Conservation (phyloP, 2,329 filamentous ascomycete species). For the Sporothrix protearum region DNA sequence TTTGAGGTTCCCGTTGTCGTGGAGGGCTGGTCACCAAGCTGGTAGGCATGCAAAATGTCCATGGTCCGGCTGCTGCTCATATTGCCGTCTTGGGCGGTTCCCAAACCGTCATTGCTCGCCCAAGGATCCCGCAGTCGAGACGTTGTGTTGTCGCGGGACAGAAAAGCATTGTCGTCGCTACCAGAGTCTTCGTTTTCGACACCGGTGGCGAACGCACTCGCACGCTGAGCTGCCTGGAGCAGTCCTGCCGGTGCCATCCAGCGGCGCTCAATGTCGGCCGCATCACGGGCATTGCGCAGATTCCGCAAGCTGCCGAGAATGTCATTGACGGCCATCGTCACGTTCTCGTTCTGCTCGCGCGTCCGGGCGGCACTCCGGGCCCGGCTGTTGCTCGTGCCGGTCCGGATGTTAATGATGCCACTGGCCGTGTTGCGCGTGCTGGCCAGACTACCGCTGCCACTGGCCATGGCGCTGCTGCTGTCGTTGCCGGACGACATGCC, state of each 20-base stretch:
- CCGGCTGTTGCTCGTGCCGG: conserved; percentile 24
- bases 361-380: conserved; percentile 31
- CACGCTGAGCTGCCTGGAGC: conserved; percentile 13
- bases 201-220: background rate
- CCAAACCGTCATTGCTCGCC: background rate
- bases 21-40: background rate
- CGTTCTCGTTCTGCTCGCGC: conserved; percentile 38
- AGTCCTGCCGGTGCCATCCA: conserved; percentile 1
- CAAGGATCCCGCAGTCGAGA: background rate
- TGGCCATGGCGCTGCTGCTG: background rate
- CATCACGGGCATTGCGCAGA: conserved; percentile 34
- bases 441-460: background rate
- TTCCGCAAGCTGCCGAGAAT: conserved; percentile 39
- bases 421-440: background rate
- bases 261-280: conserved; percentile 24
- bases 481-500: background rate
- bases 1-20: background rate
- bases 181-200: conserved; percentile 15
- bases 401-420: conserved; percentile 14
- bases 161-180: conserved; percentile 10
- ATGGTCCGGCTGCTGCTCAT: conserved; percentile 6
- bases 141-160: background rate
- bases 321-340: conserved; percentile 41
- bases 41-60: conserved; percentile 20
- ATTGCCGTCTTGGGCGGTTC: background rate